phyloP scores from a whole-genome alignment of 441 rosid genomes.

The Corymbia calophylla region DNA sequence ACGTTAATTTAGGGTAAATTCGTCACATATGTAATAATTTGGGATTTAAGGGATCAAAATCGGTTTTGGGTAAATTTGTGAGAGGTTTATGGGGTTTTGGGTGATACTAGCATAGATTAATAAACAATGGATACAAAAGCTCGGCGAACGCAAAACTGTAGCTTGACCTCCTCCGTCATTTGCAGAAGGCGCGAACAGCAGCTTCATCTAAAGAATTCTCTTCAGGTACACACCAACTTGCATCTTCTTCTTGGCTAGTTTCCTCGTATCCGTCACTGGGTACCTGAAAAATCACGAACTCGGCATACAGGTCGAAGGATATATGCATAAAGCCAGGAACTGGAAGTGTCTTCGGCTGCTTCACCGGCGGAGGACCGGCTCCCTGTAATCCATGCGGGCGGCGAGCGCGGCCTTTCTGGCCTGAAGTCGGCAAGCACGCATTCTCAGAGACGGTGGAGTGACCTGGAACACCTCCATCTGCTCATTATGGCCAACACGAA shows the following conservation, averaged over 20 bases:
- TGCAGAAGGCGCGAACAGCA: not conserved
- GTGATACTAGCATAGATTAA: too few species aligned
- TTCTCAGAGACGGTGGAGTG: conserved; percentile 61
- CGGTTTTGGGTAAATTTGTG: too few species aligned
- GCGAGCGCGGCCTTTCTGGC: too few species aligned
- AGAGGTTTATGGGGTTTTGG: too few species aligned
- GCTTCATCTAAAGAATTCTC: conserved; percentile 79
- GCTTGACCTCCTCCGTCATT: not conserved
- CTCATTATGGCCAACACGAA: conserved; percentile 80
- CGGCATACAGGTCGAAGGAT: too few species aligned
- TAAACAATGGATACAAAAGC: too few species aligned
- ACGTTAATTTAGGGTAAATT: too few species aligned
- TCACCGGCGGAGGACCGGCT: too few species aligned
- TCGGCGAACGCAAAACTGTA: not conserved
- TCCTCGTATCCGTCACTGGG: too few species aligned
- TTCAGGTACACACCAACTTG: conserved; percentile 80
- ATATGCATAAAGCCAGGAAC: conserved; percentile 49
- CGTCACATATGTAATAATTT: too few species aligned
- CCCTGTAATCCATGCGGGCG: conserved; percentile 53
- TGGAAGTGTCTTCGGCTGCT: conserved; percentile 97
- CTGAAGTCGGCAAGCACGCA: conserved; percentile 47
- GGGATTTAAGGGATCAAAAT: too few species aligned
- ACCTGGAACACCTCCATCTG: conserved; percentile 76
- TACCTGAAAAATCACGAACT: too few species aligned
- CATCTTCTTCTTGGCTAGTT: conserved; percentile 63